phyloP scores from a whole-genome alignment of 441 rosid genomes.

The Hura crepitans region DNA sequence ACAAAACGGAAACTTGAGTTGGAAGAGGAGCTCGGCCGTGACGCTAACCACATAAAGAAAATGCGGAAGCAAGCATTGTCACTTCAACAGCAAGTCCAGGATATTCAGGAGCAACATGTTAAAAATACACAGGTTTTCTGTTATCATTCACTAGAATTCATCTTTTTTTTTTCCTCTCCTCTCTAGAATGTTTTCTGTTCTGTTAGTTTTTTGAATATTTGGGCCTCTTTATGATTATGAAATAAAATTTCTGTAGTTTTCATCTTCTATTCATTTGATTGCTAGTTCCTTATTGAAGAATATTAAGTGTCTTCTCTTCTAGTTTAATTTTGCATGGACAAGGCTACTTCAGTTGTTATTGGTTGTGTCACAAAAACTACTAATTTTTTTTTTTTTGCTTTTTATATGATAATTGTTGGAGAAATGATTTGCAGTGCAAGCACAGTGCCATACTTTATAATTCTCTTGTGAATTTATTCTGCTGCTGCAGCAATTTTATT shows the following conservation, averaged over 20 bases:
- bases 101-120: slow-evolving; percentile 64
- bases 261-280: not conserved
- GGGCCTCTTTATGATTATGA: not conserved
- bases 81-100: slow-evolving; percentile 65
- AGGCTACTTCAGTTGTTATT: not conserved
- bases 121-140: slow-evolving; percentile 79
- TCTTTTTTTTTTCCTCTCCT: not conserved
- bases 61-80: slow-evolving; percentile 40
- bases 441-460: not conserved
- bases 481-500: not conserved
- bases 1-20: slow-evolving; percentile 57
- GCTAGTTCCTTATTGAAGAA: not conserved
- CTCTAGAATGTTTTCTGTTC: not conserved
- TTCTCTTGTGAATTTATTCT: not conserved
- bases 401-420: not conserved
- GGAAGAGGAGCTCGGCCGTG: slow-evolving; percentile 49
- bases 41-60: slow-evolving; percentile 37
- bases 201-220: not conserved
- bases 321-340: not conserved
- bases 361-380: not conserved
- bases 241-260: slow-evolving; percentile 2
- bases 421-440: not conserved
- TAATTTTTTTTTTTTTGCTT: too few relatives aligned
- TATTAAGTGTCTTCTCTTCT: not conserved
- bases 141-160: slow-evolving; percentile 1